Evolutionary conservation across 2,329 filamentous ascomycete genomes (phyloP), one percentile per base, ranked within the genome.

Genomic region (Alternaria rosae): DNA sequence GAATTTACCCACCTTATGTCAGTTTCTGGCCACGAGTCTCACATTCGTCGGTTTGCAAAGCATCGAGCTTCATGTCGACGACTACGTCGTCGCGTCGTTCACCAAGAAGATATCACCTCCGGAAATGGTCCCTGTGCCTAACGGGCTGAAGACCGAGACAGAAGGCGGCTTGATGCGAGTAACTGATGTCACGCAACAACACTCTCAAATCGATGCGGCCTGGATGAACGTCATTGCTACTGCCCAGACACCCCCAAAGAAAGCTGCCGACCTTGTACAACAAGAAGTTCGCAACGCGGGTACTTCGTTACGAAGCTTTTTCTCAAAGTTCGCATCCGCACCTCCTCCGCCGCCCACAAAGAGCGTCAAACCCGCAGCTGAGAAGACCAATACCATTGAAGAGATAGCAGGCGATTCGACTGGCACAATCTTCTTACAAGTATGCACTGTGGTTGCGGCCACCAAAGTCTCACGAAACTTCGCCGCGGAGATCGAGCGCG

Each of bases 21-120:
- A 97, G 79, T 99, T 99, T 70, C 83, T 99, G 51, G 92, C 94
- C 5, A 98, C 94, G 7, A 97, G 94, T 82, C 83, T 99, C 78
- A 98, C 95, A 0, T 99, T 99, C 81, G 94, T 99, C 61, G 91
- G 93, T 0, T 83, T 99, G 23, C 87, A 97, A 74, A 87, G 86
- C 58, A 92, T 99, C 63, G 94, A 98, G 74, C 88, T 99, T 61
- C 94, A 90, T 86, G 87, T 99, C 55, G 94, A 99, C 74, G 90
- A 95, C 71, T 94, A 91, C 83, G 91, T 90, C 70, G 84, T 99
- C 15, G 82, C 97, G 21, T 87, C 87, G 3, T 83, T 99, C 41
- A 86, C 85, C 57, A 99, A 99, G 82, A 96, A 94, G 81, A 88
- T 90, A 4, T 94, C 94, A 0, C 93, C 93, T 0, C 90, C 90